Evolutionary conservation across 140 eudicot genomes (phyloP).

Genomic region (Senecio squalidus): DNA sequence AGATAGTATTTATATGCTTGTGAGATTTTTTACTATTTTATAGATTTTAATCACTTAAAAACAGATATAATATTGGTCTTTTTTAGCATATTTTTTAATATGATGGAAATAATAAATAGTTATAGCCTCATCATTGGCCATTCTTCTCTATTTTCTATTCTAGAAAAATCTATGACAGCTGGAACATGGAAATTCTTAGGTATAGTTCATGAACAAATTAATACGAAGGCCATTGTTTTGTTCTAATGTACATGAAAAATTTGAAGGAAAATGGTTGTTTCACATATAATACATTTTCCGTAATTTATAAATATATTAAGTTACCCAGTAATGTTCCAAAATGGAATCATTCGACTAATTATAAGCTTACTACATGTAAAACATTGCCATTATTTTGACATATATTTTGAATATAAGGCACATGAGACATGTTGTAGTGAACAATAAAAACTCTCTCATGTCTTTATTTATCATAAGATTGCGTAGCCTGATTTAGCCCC

Average conservation of each 20-base stretch:
- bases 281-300: not conserved
- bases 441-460: not conserved
- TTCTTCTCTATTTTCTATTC: too few relatives aligned
- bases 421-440: not conserved
- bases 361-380: not conserved
- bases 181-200: too few relatives aligned
- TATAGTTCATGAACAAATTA: too few relatives aligned
- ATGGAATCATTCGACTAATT: not conserved
- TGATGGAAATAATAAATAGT: too few relatives aligned
- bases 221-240: too few relatives aligned
- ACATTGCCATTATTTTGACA: not conserved
- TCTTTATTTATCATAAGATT: not conserved
- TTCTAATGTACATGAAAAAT: too few relatives aligned
- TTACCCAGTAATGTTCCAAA: not conserved
- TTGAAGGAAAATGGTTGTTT: not conserved
- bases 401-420: not conserved
- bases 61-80: too few relatives aligned
- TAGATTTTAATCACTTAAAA: too few relatives aligned
- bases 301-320: not conserved
- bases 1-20: constrained; percentile 5
- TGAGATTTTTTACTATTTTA: not conserved
- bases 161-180: too few relatives aligned
- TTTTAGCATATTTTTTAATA: too few relatives aligned
- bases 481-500: not conserved
- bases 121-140: too few relatives aligned